Base-by-base conservation (phyloP, 352 stramenopile species). In the Phytophthora aleatoria region DNA sequence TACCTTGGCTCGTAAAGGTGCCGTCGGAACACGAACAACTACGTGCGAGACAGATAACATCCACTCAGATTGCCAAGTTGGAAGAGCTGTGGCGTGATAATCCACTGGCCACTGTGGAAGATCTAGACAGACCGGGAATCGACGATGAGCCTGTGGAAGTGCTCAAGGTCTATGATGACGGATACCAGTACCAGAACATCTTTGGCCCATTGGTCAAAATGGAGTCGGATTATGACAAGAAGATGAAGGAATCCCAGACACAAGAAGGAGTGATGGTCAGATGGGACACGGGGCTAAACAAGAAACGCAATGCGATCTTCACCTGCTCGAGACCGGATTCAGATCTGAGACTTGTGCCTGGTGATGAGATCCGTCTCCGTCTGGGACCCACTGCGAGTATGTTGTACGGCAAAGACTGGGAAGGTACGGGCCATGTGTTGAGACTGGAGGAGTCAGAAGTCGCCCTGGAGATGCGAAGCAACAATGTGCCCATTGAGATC, bases 171-270 rank as follows among this genome's bases (percentile, higher is more conserved):
- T 99, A 99, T 71, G 96, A 99, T 56, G 97, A 99, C 72, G 98
- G 97, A 26, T 99, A 99, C 74, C 97, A 99, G 81, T 99, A 99
- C 82, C 97, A 99, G 77, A 99, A 99, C 78, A 94, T 99, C 47
- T 92, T 99, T 61, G 97, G 94, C 4, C 98, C 98, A 10, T 75
- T 99, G 10, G 97, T 99, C n/a, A 99, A 99, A 77, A 96, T 99
- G 77, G 98, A 99, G 81, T 98, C 97, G 5, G 97, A 99, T 79
- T 99, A 99, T 63, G 98, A 99, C 83, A 98, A 98, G 73, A 97
- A 98, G 73, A 99, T 99, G 83, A 99, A 99, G 75, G 97, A 99
- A 64, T 85, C 88, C 60, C 85, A 99, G 76, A 98, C 90, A 0
- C 95, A 99, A 67, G 96, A 99, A 52, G 90, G 85, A 24, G 83